Base-by-base conservation (phyloP, 768 basidiomycete species). In the Ephemerocybe angulata region DNA sequence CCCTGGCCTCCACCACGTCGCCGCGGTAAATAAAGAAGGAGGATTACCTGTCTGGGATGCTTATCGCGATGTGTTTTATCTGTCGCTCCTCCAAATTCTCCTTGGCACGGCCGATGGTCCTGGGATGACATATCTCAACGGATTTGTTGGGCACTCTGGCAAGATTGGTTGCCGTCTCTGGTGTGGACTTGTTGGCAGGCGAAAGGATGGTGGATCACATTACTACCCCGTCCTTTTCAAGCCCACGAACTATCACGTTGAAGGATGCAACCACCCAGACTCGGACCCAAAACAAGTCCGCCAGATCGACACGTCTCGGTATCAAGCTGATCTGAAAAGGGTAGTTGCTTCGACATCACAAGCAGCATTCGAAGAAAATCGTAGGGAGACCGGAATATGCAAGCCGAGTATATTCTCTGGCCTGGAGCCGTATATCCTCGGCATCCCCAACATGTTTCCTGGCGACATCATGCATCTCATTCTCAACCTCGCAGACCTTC, bases 401-500 rank as follows among this genome's bases (percentile, higher is more conserved):
- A 72, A 70, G 35, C 70, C 71, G 0, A 70, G 62, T 1, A 62
- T 80, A 4, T 69, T 79, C 22, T 60, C 61, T n/a, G 73, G 73
- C 1, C 60, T 81, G 8, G 51, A 76, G 3, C 76, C 76, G 1
- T 28, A 22, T 46, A 11, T 7, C 11, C 44, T 46, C n/a, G 25
- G 22, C 44, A 22, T 46, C 17, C 41, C 53, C 17, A 29, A 44
- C 0, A 65, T 63, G 19, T 78, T 77, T 59, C 58, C 63, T 0
- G 62, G 67, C 1, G 76, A 81, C 53, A 17, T 69, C 1, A 81
- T 81, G 76, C 74, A 79, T 55, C 62, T 74, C 0, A 25, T 62
- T 3, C 56, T 75, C 49, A 68, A 67, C 24, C 65, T 80, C 43
- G 68, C 72, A 3, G 74, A 78, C 21, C 62, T 79, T 1, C 35